Percentiles rank a stretch among this genome's conserved stretches.
These are phyloP conservation scores for Ogataea populi-albae DNA, from an alignment of 805 yeast species.

Conservation along the genomic window DNA sequence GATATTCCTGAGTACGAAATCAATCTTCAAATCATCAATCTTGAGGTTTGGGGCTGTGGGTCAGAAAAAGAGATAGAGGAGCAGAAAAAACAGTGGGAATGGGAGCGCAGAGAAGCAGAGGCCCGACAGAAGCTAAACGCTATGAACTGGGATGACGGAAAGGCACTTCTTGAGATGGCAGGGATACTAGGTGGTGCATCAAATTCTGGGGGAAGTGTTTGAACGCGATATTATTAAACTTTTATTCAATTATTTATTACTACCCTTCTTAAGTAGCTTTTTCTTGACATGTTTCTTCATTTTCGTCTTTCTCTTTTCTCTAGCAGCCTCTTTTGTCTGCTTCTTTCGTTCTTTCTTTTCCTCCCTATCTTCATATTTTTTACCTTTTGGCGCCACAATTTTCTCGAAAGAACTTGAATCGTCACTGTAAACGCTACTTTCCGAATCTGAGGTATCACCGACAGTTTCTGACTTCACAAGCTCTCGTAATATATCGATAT, in stretches of 20 bases:
- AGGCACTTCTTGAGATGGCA: slow-evolving; percentile 85
- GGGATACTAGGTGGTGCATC: slow-evolving; percentile 48
- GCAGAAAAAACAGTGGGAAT: slow-evolving; percentile 77
- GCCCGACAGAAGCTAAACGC: slow-evolving; percentile 71
- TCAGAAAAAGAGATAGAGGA: slow-evolving; percentile 71
- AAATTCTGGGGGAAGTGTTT: slow-evolving; percentile 49
- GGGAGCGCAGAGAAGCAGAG: slow-evolving; percentile 87
- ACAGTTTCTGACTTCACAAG: too few species aligned
- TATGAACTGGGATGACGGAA: slow-evolving; percentile 68
- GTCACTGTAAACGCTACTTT: slow-evolving; percentile 27
- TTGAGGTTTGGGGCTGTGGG: slow-evolving; percentile 94
- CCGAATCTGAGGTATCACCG: slow-evolving; percentile 25
- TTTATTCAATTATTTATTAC: slow-evolving; percentile 11
- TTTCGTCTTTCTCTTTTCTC: slow-evolving; percentile 76
- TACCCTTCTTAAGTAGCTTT: slow-evolving; percentile 58
- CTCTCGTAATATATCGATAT: slow-evolving; percentile 72
- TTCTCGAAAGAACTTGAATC: slow-evolving; percentile 27
- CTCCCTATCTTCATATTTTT: slow-evolving; percentile 77
- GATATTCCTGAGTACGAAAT: slow-evolving; percentile 55
- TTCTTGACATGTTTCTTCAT: slow-evolving; percentile 82
- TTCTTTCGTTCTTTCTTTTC: slow-evolving; percentile 71
- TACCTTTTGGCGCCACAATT: slow-evolving; percentile 50
- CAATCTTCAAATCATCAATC: slow-evolving; percentile 63
- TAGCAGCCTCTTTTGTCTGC: slow-evolving; percentile 70
- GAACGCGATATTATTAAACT: not conserved